Percentiles rank a stretch among this genome's conserved stretches.
Conservation (phyloP, 257 asterid genomes). For the Gentiana straminea region DNA sequence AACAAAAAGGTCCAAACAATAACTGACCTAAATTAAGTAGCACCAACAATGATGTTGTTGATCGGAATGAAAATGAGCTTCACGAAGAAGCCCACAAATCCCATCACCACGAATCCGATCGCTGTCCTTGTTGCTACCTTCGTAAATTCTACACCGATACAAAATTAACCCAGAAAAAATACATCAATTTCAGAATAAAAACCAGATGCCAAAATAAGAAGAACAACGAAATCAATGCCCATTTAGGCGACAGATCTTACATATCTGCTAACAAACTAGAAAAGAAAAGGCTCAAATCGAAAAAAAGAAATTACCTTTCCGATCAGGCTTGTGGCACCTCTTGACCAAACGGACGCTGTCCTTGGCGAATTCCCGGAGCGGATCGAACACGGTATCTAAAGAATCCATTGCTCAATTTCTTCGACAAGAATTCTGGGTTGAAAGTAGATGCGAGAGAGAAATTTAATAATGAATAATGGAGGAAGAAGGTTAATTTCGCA, state of each 20-base stretch:
- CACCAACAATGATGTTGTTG: slow-evolving; percentile 26
- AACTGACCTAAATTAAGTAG: slow-evolving; percentile 8
- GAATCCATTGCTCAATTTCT: slow-evolving; percentile 11
- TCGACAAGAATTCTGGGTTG: too few relatives aligned
- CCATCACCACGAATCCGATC: slow-evolving; percentile 27
- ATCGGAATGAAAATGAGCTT: slow-evolving; percentile 27
- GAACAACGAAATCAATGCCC: too few relatives aligned
- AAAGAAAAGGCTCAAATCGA: not conserved
- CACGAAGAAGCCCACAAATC: slow-evolving; percentile 26
- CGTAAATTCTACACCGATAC: slow-evolving; percentile 14
- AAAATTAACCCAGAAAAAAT: not conserved
- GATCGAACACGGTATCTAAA: slow-evolving; percentile 21
- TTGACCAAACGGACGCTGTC: slow-evolving; percentile 22
- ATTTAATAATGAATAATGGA: too few relatives aligned
- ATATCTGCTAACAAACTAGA: not conserved
- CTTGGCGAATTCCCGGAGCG: slow-evolving; percentile 25
- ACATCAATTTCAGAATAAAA: not conserved
- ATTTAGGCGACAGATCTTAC: too few relatives aligned
- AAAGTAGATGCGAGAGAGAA: too few relatives aligned
- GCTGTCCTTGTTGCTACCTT: slow-evolving; percentile 27
- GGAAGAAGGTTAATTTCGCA: too few relatives aligned
- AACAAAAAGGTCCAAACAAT: too few relatives aligned
- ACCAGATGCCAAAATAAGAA: not conserved
- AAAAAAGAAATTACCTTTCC: slow-evolving; percentile 14
- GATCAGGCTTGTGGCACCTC: slow-evolving; percentile 25